Conservation (phyloP, 108 stramenopile species). For the Licmophora abbreviata region DNA sequence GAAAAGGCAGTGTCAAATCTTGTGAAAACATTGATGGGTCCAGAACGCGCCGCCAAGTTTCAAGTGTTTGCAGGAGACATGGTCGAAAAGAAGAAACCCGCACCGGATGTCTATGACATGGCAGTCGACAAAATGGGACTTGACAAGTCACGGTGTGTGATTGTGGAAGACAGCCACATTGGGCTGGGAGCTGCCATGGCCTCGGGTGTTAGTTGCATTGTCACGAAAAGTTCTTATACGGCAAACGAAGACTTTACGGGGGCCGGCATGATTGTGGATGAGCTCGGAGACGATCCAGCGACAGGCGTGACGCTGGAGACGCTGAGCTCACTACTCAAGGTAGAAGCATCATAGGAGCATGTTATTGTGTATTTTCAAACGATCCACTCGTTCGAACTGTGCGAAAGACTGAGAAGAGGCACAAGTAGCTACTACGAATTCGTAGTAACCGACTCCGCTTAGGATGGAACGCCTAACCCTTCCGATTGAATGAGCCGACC, state of each 20-base stretch:
- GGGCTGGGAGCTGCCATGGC: conserved; percentile 87
- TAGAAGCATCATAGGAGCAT: background rate
- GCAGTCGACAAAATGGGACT: conserved; percentile 83
- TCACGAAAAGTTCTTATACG: conserved; percentile 86
- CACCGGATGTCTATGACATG: conserved; percentile 89
- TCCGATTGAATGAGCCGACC: too few relatives aligned
- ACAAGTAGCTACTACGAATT: too few relatives aligned
- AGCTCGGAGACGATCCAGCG: conserved; percentile 60
- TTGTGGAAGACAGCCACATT: conserved; percentile 90
- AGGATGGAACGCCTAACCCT: too few relatives aligned
- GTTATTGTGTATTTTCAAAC: too few relatives aligned
- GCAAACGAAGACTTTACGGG: conserved; percentile 82
- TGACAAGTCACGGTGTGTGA: conserved; percentile 73
- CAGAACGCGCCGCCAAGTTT: conserved; percentile 56
- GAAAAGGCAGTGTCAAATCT: conserved; percentile 88
- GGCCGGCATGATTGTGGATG: conserved; percentile 73
- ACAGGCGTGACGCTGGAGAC: conserved; percentile 59
- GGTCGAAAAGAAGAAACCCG: conserved; percentile 86
- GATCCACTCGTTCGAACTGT: too few relatives aligned
- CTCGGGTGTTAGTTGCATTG: conserved; percentile 68
- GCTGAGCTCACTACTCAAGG: conserved; percentile 30
- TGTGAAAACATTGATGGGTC: conserved; percentile 80
- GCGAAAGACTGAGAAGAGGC: too few relatives aligned
- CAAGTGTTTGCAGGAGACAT: conserved; percentile 92
- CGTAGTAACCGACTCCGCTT: too few relatives aligned